Base-by-base conservation (phyloP, 208 protist genomes). In the Crithidia acanthocephali region DNA sequence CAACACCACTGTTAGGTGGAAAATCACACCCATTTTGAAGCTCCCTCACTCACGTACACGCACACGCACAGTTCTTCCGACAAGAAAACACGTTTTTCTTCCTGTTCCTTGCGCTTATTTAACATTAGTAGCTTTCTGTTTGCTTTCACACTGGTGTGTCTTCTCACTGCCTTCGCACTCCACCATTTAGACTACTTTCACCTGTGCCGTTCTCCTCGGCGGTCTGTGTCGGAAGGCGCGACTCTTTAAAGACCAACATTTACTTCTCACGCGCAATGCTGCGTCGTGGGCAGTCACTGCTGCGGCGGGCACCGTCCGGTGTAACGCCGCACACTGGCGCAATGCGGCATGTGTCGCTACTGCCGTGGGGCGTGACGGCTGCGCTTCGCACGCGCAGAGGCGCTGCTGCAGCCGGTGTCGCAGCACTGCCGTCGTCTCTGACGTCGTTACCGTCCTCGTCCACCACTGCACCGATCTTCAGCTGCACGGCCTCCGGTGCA, bases 251-350 rank as follows among this genome's bases (percentile, higher is more conserved):
- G n/a, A n/a, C n/a, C n/a, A n/a, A n/a, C n/a, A n/a, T n/a, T n/a
- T n/a, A n/a, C n/a, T n/a, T n/a, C n/a, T n/a, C n/a, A n/a, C n/a
- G n/a, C 28, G 16, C 22, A 8, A 66, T 66, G 60, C 32, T 66
- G 60, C 60, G 45, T 3, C 30, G 60, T 51, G 60, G 60, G 47
- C 25, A 25, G 18, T 11, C 13, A 10, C 60, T 66, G 44, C 60
- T 66, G 45, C 60, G 60, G 0, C 11, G 32, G 3, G 15, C 47
- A 11, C 28, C 60, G 22, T 13, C 45, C 20, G n/a, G 27, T 56
- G 60, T 44, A 28, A 37, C 45, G 27, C 42, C 32, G 15, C 60
- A 27, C 45, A n/a, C 30, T 11, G 30, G 13, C 48, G 60, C 37
- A 13, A 10, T 25, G 5, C 60, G 42, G 18, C 30, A 27, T 44